Evolutionary conservation across 2,329 filamentous ascomycete species (phyloP).

Genomic region (Coniochaeta prunicola): DNA sequence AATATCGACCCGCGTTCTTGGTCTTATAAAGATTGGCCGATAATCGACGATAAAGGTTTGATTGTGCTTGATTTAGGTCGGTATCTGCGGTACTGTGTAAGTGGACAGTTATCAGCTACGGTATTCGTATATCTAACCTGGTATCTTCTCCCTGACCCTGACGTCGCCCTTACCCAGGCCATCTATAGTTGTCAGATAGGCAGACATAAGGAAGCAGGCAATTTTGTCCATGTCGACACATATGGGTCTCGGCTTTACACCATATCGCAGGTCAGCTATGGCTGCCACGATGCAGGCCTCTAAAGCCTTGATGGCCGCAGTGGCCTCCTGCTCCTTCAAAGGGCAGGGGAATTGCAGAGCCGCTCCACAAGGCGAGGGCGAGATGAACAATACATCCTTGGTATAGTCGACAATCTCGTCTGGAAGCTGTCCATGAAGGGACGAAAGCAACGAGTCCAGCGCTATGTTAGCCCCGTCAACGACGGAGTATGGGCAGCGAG

Average conservation of each 20-base stretch:
- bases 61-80: conserved; percentile 64
- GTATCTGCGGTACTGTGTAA: conserved; percentile 44
- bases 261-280: conserved; percentile 47
- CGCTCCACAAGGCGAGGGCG: conserved; percentile 19
- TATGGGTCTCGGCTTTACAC: conserved; percentile 31
- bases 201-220: conserved; percentile 49
- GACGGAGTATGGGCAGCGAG: conserved; percentile 19
- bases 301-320: conserved; percentile 46
- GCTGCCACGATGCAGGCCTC: conserved; percentile 54
- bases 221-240: conserved; percentile 44
- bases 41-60: conserved; percentile 62
- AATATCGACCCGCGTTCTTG: conserved; percentile 58
- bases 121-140: conserved; percentile 10
- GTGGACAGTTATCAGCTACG: neutral
- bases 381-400: conserved; percentile 21
- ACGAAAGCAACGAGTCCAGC: conserved; percentile 17
- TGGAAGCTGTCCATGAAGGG: conserved; percentile 23
- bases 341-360: conserved; percentile 29
- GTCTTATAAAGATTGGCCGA: conserved; percentile 68
- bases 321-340: conserved; percentile 31
- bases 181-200: conserved; percentile 48
- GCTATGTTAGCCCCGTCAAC: conserved; percentile 21
- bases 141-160: conserved; percentile 33
- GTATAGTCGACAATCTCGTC: conserved; percentile 18
- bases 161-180: conserved; percentile 41